These are phyloP conservation scores for Zygotorulaspora chibaensis DNA, from an alignment of 805 yeast species.

Conservation along the genomic window DNA sequence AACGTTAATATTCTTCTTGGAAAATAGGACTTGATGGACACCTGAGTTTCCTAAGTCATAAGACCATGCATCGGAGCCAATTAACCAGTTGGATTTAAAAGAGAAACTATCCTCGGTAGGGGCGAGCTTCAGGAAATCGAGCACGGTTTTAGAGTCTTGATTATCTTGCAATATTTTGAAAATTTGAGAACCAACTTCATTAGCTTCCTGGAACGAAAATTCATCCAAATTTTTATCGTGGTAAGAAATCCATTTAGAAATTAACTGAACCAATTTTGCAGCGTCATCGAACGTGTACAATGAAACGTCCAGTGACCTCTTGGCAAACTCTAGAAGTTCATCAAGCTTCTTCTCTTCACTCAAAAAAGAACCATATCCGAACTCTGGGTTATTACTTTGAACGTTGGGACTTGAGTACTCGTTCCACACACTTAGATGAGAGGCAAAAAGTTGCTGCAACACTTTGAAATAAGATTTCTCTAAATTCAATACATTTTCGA, in stretches of 20 bases:
- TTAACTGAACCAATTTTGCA: conserved; percentile 46
- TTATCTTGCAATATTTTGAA: conserved; percentile 40
- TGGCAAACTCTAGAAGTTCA: conserved; percentile 43
- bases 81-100: conserved; percentile 64
- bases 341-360: conserved; percentile 49
- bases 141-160: conserved; percentile 38
- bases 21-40: conserved; percentile 74
- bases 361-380: conserved; percentile 75
- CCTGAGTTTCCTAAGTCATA: conserved; percentile 91
- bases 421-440: conserved; percentile 57
- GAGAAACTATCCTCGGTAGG: conserved; percentile 43
- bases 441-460: conserved; percentile 57
- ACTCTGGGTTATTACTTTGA: conserved; percentile 69
- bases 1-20: conserved; percentile 75
- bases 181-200: conserved; percentile 33
- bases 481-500: conserved; percentile 46
- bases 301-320: conserved; percentile 42
- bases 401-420: conserved; percentile 44
- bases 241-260: conserved; percentile 68
- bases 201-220: conserved; percentile 28
- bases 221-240: conserved; percentile 38
- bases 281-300: conserved; percentile 43
- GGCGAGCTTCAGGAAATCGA: conserved; percentile 39
- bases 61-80: conserved; percentile 95
- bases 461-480: conserved; percentile 78